phyloP scores from a whole-genome alignment of 805 yeast species.

The Yarrowia porcina region DNA sequence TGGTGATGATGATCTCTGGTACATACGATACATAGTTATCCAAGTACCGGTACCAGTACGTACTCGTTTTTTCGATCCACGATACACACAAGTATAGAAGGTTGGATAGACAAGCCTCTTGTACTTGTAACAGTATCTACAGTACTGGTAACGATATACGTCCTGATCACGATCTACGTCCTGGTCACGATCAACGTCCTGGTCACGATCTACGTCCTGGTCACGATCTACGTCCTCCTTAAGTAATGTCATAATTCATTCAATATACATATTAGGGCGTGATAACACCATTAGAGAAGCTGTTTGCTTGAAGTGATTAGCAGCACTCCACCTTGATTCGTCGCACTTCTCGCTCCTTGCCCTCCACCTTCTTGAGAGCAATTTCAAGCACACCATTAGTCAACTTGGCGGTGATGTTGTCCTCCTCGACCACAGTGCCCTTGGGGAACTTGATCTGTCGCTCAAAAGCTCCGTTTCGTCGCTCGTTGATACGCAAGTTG shows the following conservation, averaged over 20 bases:
- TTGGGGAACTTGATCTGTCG: constrained; percentile 56
- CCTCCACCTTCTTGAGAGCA: constrained; percentile 47
- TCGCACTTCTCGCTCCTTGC: constrained; percentile 37
- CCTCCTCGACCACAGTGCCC: constrained; percentile 52
- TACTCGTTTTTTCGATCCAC: too few species aligned
- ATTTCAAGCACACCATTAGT: constrained; percentile 54
- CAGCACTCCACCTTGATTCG: constrained; percentile 30
- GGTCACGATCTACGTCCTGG: too few species aligned
- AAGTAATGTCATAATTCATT: neutral
- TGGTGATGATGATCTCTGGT: too few species aligned
- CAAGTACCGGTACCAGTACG: too few species aligned
- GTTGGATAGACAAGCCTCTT: too few species aligned
- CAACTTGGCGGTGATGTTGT: constrained; percentile 52
- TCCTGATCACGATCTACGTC: too few species aligned
- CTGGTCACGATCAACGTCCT: too few species aligned
- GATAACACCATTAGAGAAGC: neutral
- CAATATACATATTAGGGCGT: neutral
- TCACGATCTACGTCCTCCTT: too few species aligned
- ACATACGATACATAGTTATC: too few species aligned
- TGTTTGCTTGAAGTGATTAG: neutral
- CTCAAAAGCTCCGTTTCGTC: constrained; percentile 56
- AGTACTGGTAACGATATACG: too few species aligned
- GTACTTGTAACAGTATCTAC: too few species aligned
- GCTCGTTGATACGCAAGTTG: constrained; percentile 49
- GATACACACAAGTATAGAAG: too few species aligned